Percentiles rank a stretch among this genome's conserved stretches.
phyloP scores from a whole-genome alignment of 441 rosid species.

The Populus tomentosa region DNA sequence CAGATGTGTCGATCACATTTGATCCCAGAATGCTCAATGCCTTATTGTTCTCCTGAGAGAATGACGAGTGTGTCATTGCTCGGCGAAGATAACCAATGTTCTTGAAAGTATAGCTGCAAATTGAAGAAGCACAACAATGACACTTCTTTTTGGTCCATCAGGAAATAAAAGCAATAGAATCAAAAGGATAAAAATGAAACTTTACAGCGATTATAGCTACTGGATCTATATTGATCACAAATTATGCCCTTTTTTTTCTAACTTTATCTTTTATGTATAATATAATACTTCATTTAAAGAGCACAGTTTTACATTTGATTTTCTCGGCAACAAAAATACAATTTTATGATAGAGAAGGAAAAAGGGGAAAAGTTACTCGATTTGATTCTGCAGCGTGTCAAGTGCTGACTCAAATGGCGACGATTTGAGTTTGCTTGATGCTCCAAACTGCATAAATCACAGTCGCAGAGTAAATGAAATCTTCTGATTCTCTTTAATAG shows the following conservation, averaged over 20 bases:
- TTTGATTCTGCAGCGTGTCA: constrained; percentile 44
- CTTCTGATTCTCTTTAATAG: not conserved
- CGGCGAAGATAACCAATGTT: constrained; percentile 51
- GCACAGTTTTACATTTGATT: not conserved
- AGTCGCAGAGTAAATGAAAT: not conserved
- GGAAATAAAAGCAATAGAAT: not conserved
- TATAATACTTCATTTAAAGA: not conserved
- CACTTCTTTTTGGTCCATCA: not conserved
- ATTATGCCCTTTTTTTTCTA: not conserved
- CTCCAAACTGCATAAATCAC: not conserved
- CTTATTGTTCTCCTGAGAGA: constrained; percentile 62
- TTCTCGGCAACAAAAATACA: constrained; percentile 2
- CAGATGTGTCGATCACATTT: constrained; percentile 45
- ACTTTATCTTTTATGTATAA: not conserved
- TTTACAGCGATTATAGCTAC: not conserved
- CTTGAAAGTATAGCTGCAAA: constrained; percentile 44
- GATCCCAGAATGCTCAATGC: constrained; percentile 57
- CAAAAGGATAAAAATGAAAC: not conserved
- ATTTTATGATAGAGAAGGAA: not conserved
- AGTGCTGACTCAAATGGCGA: constrained; percentile 51
- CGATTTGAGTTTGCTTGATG: constrained; percentile 15
- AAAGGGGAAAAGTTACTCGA: constrained; percentile 28
- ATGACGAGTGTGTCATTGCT: constrained; percentile 72
- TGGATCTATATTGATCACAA: not conserved
- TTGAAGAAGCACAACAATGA: constrained; percentile 4